Conservation (phyloP, 352 stramenopile species). For the Globisporangium camurandrum region DNA sequence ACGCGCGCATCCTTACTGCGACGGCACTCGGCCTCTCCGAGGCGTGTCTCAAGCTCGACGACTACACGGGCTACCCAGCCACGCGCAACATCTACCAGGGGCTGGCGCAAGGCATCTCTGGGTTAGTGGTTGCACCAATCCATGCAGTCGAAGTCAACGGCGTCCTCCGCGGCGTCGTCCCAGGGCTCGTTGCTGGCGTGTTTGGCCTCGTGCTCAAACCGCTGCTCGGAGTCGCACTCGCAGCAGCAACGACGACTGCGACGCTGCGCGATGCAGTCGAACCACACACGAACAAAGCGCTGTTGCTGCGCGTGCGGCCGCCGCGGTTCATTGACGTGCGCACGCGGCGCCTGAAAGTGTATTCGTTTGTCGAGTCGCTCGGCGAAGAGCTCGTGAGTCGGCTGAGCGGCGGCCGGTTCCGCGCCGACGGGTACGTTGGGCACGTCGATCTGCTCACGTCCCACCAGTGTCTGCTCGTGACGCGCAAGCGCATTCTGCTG, state of each 20-base stretch:
- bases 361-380: constrained; percentile 85
- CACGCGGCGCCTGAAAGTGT: constrained; percentile 74
- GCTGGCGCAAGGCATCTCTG: constrained; percentile 78
- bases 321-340: constrained; percentile 76
- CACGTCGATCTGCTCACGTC: constrained; percentile 76
- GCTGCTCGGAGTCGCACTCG: constrained; percentile 67
- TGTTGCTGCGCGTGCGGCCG: constrained; percentile 67
- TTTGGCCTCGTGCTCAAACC: constrained; percentile 82
- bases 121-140: constrained; percentile 78
- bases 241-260: constrained; percentile 56
- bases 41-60: constrained; percentile 79
- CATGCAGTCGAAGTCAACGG: constrained; percentile 77
- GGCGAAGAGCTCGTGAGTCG: constrained; percentile 83
- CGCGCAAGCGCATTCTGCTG: constrained; percentile 72
- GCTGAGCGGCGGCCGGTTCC: constrained; percentile 68
- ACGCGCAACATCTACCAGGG: constrained; percentile 85
- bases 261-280: constrained; percentile 76
- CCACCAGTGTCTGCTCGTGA: constrained; percentile 83
- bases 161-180: constrained; percentile 62
- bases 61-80: constrained; percentile 82
- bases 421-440: constrained; percentile 71
- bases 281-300: constrained; percentile 70
- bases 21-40: constrained; percentile 77
- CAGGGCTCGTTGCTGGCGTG: constrained; percentile 66
- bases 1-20: constrained; percentile 78